Base-by-base conservation (phyloP, 208 protist genomes). In the Leishmania turanica region DNA sequence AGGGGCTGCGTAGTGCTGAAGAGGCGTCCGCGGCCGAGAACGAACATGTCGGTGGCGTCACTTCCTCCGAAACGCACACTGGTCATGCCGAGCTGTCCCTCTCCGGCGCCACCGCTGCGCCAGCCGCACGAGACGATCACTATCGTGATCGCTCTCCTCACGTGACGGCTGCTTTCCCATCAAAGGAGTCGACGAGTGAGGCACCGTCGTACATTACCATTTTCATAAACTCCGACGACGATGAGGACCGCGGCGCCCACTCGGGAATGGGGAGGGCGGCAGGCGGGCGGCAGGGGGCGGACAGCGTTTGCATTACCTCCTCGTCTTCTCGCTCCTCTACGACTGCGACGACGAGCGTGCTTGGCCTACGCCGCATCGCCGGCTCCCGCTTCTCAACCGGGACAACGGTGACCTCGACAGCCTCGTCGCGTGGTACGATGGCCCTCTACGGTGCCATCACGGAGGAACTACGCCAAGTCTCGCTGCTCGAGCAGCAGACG, bases 401-500 rank as follows among this genome's bases (percentile, higher is more conserved):
- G 51, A 82, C 75, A 37, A 80, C 80, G 3, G 37, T 81, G 34
- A 49, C 64, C n/a, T 90, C 88, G 7, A 89, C 87, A 19, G 79
- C 74, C 24, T 84, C 86, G 1, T 93, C 92, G 31, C 82, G 83
- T 19, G 87, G 87, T 53, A 92, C 89, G n/a, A 77, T 89, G 21
- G 85, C 88, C 21, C 89, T 93, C 60, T 92, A 95, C 79, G 91
- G 91, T 27, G 90, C 90, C 53, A 91, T 97, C 68, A 88, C 88
- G 40, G 82, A 88, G 77, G 93, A 97, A 77, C 78, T 92, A 40
- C 84, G 85, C 13, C 88, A 90, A 54, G 84, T 86, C 47, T 69
- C 82, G 34, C 65, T 85, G 45, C 31, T 82, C 8, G 81, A 74
- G 77, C 73, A 83, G 69, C 68, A 77, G 40, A 79, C 77, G 56